Evolutionary conservation across 2,329 filamentous ascomycete genomes (phyloP).

Genomic region (Scytalidium lignicola): DNA sequence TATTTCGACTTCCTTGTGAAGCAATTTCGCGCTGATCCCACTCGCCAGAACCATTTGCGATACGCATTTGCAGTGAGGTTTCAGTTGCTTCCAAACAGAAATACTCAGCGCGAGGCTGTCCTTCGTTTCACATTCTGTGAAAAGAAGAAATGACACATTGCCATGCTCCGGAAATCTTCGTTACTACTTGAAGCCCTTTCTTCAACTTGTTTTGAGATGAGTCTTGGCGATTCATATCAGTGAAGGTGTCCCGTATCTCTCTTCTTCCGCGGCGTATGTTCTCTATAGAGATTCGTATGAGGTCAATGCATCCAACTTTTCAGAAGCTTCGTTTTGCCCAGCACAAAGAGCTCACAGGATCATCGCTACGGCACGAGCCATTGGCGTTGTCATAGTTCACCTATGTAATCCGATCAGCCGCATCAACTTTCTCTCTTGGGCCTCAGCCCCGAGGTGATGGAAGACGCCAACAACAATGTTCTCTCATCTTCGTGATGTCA

Average conservation of each 20-base stretch:
- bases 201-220: constrained; percentile 20
- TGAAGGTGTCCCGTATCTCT: constrained; percentile 44
- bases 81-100: constrained; percentile 36
- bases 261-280: constrained; percentile 26
- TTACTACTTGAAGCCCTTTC: constrained; percentile 7
- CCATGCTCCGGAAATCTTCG: constrained; percentile 24
- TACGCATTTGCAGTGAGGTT: constrained; percentile 48
- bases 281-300: constrained; percentile 24
- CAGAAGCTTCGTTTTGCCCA: constrained; percentile 21
- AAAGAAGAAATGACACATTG: constrained; percentile 22
- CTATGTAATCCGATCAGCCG: constrained; percentile 55
- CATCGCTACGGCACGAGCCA: constrained; percentile 49
- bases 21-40: constrained; percentile 30
- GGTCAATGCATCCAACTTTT: constrained; percentile 40
- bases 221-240: constrained; percentile 19
- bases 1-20: constrained; percentile 21
- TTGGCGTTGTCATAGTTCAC: constrained; percentile 36
- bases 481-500: constrained; percentile 19
- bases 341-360: constrained; percentile 37
- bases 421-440: constrained; percentile 57
- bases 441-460: constrained; percentile 22
- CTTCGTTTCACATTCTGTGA: constrained; percentile 13
- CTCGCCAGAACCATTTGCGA: constrained; percentile 53
- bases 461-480: constrained; percentile 27
- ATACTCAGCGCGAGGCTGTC: constrained; percentile 15